Evolutionary conservation across 768 basidiomycete species (phyloP).

Genomic region (Lentinula sp.): DNA sequence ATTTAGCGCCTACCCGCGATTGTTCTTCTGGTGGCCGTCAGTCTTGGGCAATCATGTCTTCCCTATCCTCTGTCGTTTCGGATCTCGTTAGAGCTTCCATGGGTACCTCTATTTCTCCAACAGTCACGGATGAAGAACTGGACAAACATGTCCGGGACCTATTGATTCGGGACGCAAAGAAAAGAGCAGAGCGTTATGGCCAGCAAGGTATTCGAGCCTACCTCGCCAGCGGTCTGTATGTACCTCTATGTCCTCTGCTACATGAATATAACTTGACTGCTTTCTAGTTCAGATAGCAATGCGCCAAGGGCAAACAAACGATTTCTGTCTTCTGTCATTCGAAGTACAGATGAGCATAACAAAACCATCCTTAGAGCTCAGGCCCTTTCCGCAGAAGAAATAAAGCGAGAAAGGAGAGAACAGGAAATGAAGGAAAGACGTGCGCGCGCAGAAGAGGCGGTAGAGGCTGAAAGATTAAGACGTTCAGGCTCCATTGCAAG

Average conservation of each 20-base stretch:
- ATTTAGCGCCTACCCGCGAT: neutral
- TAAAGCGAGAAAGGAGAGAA: slow-evolving; percentile 64
- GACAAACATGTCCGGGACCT: slow-evolving; percentile 90
- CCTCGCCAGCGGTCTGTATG: slow-evolving; percentile 48
- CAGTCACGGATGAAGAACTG: slow-evolving; percentile 76
- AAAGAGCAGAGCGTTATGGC: slow-evolving; percentile 76
- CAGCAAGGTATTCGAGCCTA: slow-evolving; percentile 78
- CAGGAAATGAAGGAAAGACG: slow-evolving; percentile 55
- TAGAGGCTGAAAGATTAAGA: slow-evolving; percentile 54
- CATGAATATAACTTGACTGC: neutral
- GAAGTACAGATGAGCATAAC: slow-evolving; percentile 95
- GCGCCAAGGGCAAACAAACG: slow-evolving; percentile 80
- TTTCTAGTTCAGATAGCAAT: slow-evolving; percentile 55
- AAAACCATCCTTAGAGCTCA: slow-evolving; percentile 73
- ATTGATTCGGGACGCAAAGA: slow-evolving; percentile 88
- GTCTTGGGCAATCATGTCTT: slow-evolving; percentile 21
- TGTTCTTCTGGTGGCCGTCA: neutral
- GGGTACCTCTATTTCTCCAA: slow-evolving; percentile 53
- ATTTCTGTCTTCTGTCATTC: slow-evolving; percentile 79
- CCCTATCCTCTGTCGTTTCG: slow-evolving; percentile 82
- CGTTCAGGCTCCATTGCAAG: slow-evolving; percentile 24
- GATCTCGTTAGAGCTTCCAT: slow-evolving; percentile 73
- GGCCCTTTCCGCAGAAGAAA: slow-evolving; percentile 64
- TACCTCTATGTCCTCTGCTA: slow-evolving; percentile 1
- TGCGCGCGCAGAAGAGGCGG: slow-evolving; percentile 72